Conservation (phyloP, 331 rosid species). For the Rosa hybrid region DNA sequence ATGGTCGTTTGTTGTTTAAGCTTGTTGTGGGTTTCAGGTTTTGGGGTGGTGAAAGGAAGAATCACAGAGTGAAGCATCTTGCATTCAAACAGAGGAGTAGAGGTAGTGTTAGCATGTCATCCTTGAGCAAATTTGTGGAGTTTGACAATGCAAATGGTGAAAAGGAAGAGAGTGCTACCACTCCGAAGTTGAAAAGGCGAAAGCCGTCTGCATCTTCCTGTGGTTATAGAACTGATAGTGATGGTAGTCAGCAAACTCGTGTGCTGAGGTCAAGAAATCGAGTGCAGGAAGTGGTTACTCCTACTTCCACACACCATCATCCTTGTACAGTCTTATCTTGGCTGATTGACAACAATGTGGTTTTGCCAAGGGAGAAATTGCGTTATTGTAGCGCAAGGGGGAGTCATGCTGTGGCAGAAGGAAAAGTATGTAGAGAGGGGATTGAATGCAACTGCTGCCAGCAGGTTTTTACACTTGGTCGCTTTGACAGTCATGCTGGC, state of each 20-base stretch:
- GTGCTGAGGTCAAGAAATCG: neutral
- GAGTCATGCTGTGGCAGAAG: neutral
- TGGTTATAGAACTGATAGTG: neutral
- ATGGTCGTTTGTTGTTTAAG: neutral
- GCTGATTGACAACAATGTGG: neutral
- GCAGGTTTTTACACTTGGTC: neutral
- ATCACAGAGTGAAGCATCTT: neutral
- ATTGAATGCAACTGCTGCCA: neutral
- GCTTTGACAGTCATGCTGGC: neutral
- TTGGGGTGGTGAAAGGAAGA: neutral
- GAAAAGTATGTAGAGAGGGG: neutral
- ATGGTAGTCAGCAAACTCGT: neutral
- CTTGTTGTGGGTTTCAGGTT: neutral
- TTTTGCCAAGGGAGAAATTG: neutral
- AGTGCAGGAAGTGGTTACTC: neutral
- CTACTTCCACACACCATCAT: neutral
- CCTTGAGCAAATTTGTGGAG: neutral
- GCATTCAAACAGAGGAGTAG: neutral
- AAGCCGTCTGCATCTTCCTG: neutral
- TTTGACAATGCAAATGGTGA: neutral
- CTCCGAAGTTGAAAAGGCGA: neutral
- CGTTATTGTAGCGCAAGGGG: neutral
- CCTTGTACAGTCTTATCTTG: conserved; percentile 1
- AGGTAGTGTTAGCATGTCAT: neutral
- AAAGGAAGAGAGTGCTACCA: neutral